Conservation (phyloP, 179 eudicot genomes). For the Nepenthes alata region DNA sequence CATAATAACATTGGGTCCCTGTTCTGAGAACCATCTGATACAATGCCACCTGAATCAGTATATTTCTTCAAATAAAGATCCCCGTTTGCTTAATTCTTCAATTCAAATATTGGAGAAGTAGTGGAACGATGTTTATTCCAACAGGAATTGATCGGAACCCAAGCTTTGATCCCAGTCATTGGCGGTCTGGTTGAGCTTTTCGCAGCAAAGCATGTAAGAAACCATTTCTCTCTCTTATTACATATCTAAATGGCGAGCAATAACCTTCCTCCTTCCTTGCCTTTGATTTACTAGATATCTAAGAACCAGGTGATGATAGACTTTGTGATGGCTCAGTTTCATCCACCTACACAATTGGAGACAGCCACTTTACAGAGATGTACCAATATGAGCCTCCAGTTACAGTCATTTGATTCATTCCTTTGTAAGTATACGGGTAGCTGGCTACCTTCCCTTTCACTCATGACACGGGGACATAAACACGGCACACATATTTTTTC, state of each 20-base stretch:
- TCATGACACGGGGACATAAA: too few species aligned
- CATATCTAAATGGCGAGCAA: background rate
- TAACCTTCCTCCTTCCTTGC: background rate
- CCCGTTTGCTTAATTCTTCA: too few species aligned
- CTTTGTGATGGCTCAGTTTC: constrained; percentile 25
- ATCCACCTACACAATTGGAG: constrained; percentile 18
- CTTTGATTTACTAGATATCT: constrained; percentile 25
- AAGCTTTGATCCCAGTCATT: constrained; percentile 58
- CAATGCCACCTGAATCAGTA: too few species aligned
- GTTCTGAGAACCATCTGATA: too few species aligned
- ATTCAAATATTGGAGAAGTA: too few species aligned
- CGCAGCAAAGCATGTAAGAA: constrained; percentile 44
- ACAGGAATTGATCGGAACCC: constrained; percentile 58
- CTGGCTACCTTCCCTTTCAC: constrained; percentile 9
- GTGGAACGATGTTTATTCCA: background rate
- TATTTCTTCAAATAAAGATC: too few species aligned
- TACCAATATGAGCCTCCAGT: constrained; percentile 14
- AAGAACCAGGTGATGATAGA: constrained; percentile 43
- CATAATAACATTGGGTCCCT: too few species aligned
- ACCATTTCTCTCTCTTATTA: background rate
- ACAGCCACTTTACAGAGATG: constrained; percentile 11
- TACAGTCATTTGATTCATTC: constrained; percentile 8
- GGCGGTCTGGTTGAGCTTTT: constrained; percentile 75
- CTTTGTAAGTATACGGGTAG: constrained; percentile 9
- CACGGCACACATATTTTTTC: too few species aligned